Evolutionary conservation across 768 basidiomycete genomes (phyloP).

Genomic region (Tricholoma sp.): DNA sequence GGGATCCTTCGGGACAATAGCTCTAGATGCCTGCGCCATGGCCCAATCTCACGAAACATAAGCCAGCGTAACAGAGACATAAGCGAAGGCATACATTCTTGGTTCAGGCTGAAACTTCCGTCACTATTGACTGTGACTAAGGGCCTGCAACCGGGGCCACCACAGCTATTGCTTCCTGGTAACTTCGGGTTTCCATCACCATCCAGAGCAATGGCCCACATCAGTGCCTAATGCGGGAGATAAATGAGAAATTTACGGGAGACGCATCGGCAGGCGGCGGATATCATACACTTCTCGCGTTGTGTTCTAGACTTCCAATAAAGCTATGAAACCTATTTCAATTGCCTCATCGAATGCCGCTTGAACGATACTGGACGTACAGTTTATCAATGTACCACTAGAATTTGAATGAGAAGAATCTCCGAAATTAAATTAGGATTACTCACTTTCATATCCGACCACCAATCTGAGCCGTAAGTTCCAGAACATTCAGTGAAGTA

Average conservation of each 20-base stretch:
- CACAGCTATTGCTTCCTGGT: constrained; percentile 60
- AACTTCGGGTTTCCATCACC: constrained; percentile 57
- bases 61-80: too few species aligned
- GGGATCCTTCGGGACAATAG: constrained; percentile 60
- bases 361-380: constrained; percentile 1
- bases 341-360: too few species aligned
- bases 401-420: neutral
- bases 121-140: constrained; percentile 63
- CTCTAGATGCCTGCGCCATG: constrained; percentile 74
- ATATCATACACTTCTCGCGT: constrained; percentile 14
- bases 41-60: too few species aligned
- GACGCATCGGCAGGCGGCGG: too few species aligned
- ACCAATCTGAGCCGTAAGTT: constrained; percentile 66
- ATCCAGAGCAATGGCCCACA: constrained; percentile 76
- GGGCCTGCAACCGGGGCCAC: constrained; percentile 55
- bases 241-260: constrained; percentile 13
- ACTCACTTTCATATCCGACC: constrained; percentile 69
- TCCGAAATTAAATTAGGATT: neutral
- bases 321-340: constrained; percentile 10
- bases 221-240: constrained; percentile 27
- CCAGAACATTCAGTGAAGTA: constrained; percentile 64
- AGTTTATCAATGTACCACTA: constrained; percentile 23
- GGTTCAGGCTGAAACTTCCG: constrained; percentile 60
- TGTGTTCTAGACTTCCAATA: constrained; percentile 18
- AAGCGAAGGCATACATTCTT: constrained; percentile 54